Evolutionary conservation across 2,329 filamentous ascomycete genomes (phyloP).

Genomic region (Neurospora sp.): DNA sequence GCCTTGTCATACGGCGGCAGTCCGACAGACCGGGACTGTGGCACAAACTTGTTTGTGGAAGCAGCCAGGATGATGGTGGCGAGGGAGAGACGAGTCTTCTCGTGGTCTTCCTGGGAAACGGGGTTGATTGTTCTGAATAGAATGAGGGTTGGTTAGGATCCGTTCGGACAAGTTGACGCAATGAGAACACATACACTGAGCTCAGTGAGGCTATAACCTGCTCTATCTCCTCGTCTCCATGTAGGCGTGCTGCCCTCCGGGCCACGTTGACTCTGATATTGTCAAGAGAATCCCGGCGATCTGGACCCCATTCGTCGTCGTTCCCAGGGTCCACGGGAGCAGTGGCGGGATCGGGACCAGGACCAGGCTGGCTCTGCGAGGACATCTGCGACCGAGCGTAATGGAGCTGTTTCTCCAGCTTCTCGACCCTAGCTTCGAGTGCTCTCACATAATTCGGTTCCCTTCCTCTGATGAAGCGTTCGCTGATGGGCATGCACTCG

Average conservation of each 20-base stretch:
- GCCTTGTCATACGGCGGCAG: slow-evolving; percentile 65
- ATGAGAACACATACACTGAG: slow-evolving; percentile 53
- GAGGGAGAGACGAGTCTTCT: not conserved
- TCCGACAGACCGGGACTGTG: slow-evolving; percentile 46
- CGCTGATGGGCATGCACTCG: slow-evolving; percentile 89
- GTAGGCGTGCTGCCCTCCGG: slow-evolving; percentile 52
- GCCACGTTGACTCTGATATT: slow-evolving; percentile 53
- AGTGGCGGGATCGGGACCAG: slow-evolving; percentile 32
- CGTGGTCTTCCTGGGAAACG: slow-evolving; percentile 61
- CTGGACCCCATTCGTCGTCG: slow-evolving; percentile 24
- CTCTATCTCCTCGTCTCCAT: slow-evolving; percentile 81
- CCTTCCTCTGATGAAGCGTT: slow-evolving; percentile 91
- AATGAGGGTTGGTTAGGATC: slow-evolving; percentile 14
- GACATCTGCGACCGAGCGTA: slow-evolving; percentile 63
- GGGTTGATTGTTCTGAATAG: slow-evolving; percentile 73
- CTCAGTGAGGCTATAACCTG: slow-evolving; percentile 90
- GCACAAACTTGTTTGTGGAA: slow-evolving; percentile 62
- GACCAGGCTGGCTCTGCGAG: slow-evolving; percentile 56
- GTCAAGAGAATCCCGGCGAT: slow-evolving; percentile 55
- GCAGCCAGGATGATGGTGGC: slow-evolving; percentile 54
- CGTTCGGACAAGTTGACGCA: not conserved
- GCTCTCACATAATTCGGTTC: slow-evolving; percentile 94
- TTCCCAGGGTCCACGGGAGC: slow-evolving; percentile 3
- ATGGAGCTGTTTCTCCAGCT: slow-evolving; percentile 68
- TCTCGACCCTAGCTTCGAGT: slow-evolving; percentile 83